Base-by-base conservation (phyloP, 805 yeast species). In the Diddensiella transvaalensis region DNA sequence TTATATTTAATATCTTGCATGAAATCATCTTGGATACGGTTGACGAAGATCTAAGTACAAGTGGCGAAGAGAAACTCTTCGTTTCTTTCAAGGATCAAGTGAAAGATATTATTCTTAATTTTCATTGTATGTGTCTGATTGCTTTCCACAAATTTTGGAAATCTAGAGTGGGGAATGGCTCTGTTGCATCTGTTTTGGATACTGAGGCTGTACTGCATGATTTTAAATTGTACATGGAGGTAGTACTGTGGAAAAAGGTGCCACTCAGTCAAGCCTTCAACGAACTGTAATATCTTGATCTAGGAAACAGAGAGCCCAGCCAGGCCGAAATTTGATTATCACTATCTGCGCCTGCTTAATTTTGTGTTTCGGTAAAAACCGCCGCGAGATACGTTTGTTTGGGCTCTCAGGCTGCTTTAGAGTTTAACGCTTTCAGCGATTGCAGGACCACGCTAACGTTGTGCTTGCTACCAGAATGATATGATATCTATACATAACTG, bases 131-230 rank as follows among this genome's bases (percentile, higher is more conserved):
- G 17, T 26, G 57, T 18, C 39, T 62, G 22, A 2, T 30, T 10
- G 33, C 44, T 15, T 64, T 64, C 53, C 67, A 64, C 44, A 48
- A 22, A 21, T 26, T 18, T 5, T 64, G 68, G 68, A 33, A 39
- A n/a, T 29, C 19, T 3, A 52, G 51, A 26, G 53, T 56, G 3
- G 32, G n/a, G 17, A 6, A 23, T 2, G 60, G 60, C 2, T 10
- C 11, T 4, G 53, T 64, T n/a, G 51, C 43, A 19, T 48, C 54
- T 11, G 64, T 60, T 8, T 47, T 63, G 50, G 66, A 64, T 42
- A 55, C 57, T 24, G 67, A 64, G 38, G 32, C 37, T 11, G 47
- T 50, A 2, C 46, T 62, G 13, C 37, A 8, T 10, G 21, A 26
- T 2, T 49, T 49, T 41, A 48, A 22, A 29, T 6, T 4, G 30